These are phyloP conservation scores for Geotrichum siamense DNA, from an alignment of 1,139 yeast genomes.

Conservation along the genomic window DNA sequence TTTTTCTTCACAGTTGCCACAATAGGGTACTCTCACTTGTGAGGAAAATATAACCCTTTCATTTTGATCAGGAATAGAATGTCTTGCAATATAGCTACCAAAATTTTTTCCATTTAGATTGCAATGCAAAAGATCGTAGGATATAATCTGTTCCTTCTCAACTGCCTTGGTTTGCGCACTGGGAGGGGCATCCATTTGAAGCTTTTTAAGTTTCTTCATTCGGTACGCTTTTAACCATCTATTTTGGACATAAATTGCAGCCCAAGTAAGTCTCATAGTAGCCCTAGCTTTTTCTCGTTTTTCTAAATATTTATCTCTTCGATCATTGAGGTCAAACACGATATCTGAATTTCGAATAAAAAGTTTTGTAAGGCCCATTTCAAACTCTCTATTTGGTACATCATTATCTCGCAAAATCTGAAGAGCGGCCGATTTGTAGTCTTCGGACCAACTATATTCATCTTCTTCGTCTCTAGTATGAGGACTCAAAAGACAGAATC, in stretches of 20 bases:
- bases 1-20: no score
- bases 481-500: constrained; percentile 82
- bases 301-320: constrained; percentile 97
- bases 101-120: no score
- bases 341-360: constrained; percentile 97
- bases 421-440: constrained; percentile 68
- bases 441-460: constrained; percentile 93
- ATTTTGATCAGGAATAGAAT: background rate
- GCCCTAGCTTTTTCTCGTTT: no score
- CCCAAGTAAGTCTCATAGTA: constrained; percentile 69
- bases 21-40: constrained; percentile 45
- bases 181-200: constrained; percentile 64
- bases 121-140: no score
- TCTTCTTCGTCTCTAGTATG: constrained; percentile 97
- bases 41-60: background rate
- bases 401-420: constrained; percentile 74
- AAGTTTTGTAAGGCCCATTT: constrained; percentile 85
- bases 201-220: constrained; percentile 53
- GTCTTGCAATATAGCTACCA: no score
- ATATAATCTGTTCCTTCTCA: no score
- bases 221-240: constrained; percentile 70
- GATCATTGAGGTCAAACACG: constrained; percentile 85
- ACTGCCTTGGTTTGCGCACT: no score
- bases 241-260: constrained; percentile 76
- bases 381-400: constrained; percentile 76